Evolutionary conservation across 768 basidiomycete species (phyloP).

Genomic region (Suillus weaverae): DNA sequence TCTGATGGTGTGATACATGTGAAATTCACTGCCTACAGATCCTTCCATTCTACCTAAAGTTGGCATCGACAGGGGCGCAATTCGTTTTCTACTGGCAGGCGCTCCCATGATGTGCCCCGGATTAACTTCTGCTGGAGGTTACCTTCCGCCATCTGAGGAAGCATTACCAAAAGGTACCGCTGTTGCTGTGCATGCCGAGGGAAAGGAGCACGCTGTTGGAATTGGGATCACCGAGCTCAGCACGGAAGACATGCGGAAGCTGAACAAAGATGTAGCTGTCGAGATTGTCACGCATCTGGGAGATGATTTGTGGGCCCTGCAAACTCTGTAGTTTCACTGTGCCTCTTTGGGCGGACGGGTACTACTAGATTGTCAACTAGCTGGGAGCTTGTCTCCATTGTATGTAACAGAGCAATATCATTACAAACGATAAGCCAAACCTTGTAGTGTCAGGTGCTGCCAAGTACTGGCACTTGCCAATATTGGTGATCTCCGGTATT

Average conservation of each 20-base stretch:
- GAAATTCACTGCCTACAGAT: conserved; percentile 49
- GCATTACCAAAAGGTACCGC: conserved; percentile 68
- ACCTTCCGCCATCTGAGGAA: conserved; percentile 71
- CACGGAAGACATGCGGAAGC: conserved; percentile 85
- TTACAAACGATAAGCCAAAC: background rate
- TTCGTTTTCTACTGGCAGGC: conserved; percentile 92
- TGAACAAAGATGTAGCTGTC: conserved; percentile 90
- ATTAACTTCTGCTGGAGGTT: conserved; percentile 88
- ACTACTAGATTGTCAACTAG: background rate
- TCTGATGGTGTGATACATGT: background rate
- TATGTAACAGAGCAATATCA: background rate
- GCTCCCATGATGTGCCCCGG: conserved; percentile 98
- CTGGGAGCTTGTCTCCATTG: background rate
- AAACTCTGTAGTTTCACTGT: conserved; percentile 49
- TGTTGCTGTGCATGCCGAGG: conserved; percentile 95
- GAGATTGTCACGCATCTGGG: conserved; percentile 86
- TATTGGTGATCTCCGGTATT: background rate
- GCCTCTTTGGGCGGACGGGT: background rate
- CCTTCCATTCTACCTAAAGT: conserved; percentile 88
- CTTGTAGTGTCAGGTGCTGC: background rate
- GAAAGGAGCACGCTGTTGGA: conserved; percentile 89
- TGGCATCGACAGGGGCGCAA: conserved; percentile 93
- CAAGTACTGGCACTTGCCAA: too few species aligned
- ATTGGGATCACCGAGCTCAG: conserved; percentile 80
- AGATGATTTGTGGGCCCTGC: conserved; percentile 81